Percentiles rank a stretch among this genome's conserved stretches.
Evolutionary conservation across 495 filamentous ascomycete species (phyloP).

Genomic region (Xylaria castorea): DNA sequence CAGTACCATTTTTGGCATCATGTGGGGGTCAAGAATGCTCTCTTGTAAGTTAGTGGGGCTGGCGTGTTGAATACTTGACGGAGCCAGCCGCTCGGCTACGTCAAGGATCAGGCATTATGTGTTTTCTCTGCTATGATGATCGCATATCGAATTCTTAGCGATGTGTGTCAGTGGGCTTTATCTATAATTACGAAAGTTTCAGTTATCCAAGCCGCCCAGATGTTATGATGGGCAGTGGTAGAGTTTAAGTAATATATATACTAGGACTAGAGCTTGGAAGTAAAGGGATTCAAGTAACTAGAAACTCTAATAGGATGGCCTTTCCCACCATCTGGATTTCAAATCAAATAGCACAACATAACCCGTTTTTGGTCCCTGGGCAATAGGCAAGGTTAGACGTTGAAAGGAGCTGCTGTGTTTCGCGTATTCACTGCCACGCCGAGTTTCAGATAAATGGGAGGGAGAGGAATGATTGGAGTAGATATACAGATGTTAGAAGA

Average conservation of each 20-base stretch:
- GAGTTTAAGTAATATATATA: neutral
- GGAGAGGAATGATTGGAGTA: neutral
- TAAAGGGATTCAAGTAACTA: neutral
- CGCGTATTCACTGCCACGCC: conserved; percentile 4
- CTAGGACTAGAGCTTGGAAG: neutral
- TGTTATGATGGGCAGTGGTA: neutral
- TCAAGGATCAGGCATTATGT: neutral
- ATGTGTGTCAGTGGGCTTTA: neutral
- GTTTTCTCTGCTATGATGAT: neutral
- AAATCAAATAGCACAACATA: neutral
- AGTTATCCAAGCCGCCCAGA: neutral
- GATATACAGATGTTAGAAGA: neutral
- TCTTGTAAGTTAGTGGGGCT: neutral
- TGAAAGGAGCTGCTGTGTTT: neutral
- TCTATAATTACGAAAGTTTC: neutral
- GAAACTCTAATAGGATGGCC: neutral
- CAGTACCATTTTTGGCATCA: neutral
- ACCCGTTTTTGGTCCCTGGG: neutral
- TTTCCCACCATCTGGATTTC: neutral
- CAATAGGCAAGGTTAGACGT: neutral
- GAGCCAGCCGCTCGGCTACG: neutral
- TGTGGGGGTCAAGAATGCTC: neutral
- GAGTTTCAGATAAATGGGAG: neutral
- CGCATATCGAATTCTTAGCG: neutral
- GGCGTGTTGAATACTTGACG: neutral